Evolutionary conservation across 2,329 filamentous ascomycete genomes (phyloP), one percentile per base, ranked within the genome.

Genomic region (Trichoderma sp.): DNA sequence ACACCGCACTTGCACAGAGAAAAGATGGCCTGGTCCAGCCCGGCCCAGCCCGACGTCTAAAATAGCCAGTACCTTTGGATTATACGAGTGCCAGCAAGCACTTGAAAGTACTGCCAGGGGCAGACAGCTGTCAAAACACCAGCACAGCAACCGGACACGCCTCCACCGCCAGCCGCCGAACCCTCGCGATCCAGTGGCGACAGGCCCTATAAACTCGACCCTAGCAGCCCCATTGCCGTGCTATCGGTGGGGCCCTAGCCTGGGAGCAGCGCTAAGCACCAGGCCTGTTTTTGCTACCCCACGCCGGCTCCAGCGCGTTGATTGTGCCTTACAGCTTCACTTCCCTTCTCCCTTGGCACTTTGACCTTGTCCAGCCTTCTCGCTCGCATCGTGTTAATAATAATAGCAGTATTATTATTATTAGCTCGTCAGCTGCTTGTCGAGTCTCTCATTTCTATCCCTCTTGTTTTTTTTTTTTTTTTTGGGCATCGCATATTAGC

Each of bases 261-360:
- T 54, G 45, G 45, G 64, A 61, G 59, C 48, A 68, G 67, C 59
- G 67, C 67, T 65, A 65, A 42, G 57, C 58, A 39, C 52, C 61
- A 63, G 59, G 59, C 67, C 59, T 42, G 32, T 52, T 64, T 37
- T 64, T 64, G 48, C 50, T 68, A 68, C 67, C 67, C 67, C 67
- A 68, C 67, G 67, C 67, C 37, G 52, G 59, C 59, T 53, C 52
- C 60, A 58, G 67, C 53, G 59, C 67, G 4, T 53, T 37, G 37
- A 58, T 64, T 53, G 56, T 67, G 67, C 67, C 63, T 67, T 68
- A 68, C 67, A 68, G 66, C 66, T 53, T 39, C 60, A 54, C 34
- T 22, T 52, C 39, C 52, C 63, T 50, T 45, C 42, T 60, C 54
- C 56, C 64, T 39, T 53, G 61, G 32, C 42, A 42, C 48, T 37